A percentile compares a stretch with the other conserved stretches of the same genome.
Evolutionary conservation across 2,329 filamentous ascomycete genomes (phyloP).

Genomic region (Aspergillus persii): DNA sequence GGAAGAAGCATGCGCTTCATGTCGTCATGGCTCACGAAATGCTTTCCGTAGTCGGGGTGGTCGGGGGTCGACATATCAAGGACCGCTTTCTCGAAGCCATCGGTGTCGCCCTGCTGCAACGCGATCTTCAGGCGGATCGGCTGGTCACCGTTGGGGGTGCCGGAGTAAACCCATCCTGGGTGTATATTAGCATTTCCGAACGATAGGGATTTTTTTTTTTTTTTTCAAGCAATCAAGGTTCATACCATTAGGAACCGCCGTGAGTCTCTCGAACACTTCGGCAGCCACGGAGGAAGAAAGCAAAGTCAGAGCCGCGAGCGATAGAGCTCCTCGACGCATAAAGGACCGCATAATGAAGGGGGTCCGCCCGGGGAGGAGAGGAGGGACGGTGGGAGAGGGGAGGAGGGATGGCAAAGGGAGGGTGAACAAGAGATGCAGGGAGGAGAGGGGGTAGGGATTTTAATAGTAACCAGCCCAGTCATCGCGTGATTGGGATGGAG

Average conservation of each 20-base stretch:
- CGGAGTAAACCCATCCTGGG: conserved; percentile 33
- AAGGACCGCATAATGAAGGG: conserved; percentile 26
- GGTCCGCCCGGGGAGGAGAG: background rate
- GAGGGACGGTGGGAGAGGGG: background rate
- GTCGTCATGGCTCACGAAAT: conserved; percentile 48
- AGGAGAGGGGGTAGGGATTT: background rate
- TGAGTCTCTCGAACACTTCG: conserved; percentile 37
- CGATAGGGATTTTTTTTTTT: background rate
- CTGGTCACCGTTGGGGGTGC: conserved; percentile 24
- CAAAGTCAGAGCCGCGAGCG: conserved; percentile 30
- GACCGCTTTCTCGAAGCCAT: conserved; percentile 46
- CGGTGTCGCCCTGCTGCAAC: conserved; percentile 34
- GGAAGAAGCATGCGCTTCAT: conserved; percentile 52
- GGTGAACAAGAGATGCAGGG: background rate
- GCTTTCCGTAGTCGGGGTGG: conserved; percentile 48
- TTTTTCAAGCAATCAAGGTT: too few species aligned
- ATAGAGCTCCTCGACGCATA: conserved; percentile 25
- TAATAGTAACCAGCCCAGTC: background rate
- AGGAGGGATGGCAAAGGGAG: background rate
- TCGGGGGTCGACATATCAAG: conserved; percentile 51
- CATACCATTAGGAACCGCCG: conserved; percentile 34
- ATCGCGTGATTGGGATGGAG: conserved; percentile 2
- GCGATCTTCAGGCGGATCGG: conserved; percentile 35
- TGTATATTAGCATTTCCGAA: background rate
- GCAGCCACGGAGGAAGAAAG: conserved; percentile 28